Percentiles rank a stretch among this genome's conserved stretches.
phyloP scores from a whole-genome alignment of 371 early-diverging fungal species.

The Saksenaea vasiformis region DNA sequence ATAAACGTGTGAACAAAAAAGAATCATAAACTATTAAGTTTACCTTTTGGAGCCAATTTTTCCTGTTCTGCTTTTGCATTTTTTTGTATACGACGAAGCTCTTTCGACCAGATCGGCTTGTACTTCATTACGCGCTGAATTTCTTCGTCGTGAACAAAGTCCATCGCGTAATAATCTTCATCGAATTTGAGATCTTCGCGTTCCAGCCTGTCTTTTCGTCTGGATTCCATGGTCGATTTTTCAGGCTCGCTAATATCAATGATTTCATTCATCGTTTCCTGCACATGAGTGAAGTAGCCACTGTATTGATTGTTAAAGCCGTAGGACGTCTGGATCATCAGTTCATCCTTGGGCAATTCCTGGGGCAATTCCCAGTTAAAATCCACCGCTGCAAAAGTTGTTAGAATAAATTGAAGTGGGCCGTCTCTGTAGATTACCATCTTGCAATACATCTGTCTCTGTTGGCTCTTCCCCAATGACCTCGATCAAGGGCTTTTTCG shows the following conservation, averaged over 20 bases:
- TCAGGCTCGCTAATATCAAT: constrained; percentile 79
- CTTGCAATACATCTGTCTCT: constrained; percentile 39
- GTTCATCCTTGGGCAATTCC: constrained; percentile 49
- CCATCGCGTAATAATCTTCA: constrained; percentile 87
- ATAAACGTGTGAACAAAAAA: background rate
- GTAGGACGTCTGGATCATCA: constrained; percentile 51
- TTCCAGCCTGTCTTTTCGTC: constrained; percentile 64
- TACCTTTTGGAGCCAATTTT: background rate
- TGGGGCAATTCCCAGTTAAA: constrained; percentile 92
- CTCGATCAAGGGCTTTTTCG: constrained; percentile 65
- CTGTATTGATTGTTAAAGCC: constrained; percentile 91
- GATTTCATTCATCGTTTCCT: constrained; percentile 84
- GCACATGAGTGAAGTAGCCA: constrained; percentile 76
- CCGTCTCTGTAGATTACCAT: constrained; percentile 17
- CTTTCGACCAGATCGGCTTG: constrained; percentile 71
- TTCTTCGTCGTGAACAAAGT: constrained; percentile 72
- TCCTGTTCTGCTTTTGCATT: constrained; percentile 14
- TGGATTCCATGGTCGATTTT: constrained; percentile 59
- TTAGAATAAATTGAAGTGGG: background rate
- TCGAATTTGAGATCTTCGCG: constrained; percentile 85
- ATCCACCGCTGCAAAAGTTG: constrained; percentile 49
- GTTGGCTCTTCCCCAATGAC: constrained; percentile 52
- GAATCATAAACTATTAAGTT: background rate
- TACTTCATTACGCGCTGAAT: constrained; percentile 71
- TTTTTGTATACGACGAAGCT: constrained; percentile 58